These are phyloP conservation scores for Daphne laureola DNA, from an alignment of 441 rosid species.

Conservation along the genomic window DNA sequence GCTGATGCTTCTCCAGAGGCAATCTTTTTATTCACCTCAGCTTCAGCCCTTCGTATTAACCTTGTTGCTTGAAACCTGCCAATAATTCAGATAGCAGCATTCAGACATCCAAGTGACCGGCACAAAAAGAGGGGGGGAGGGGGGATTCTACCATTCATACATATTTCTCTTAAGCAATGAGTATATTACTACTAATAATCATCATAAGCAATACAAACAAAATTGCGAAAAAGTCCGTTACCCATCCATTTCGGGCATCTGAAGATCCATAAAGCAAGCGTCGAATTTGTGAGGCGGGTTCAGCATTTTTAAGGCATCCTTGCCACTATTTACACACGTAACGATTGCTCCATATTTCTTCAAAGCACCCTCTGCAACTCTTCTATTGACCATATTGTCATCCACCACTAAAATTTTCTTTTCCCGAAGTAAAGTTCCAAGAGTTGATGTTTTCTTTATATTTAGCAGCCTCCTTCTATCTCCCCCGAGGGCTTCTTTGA, in stretches of 20 bases:
- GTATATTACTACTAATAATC: too few relatives aligned
- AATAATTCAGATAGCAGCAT: conserved; percentile 5
- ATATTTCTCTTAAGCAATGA: too few relatives aligned
- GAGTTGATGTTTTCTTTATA: conserved; percentile 39
- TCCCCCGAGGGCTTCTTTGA: conserved; percentile 68
- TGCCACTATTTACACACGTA: conserved; percentile 82
- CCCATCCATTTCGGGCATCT: conserved; percentile 99
- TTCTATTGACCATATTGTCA: conserved; percentile 78
- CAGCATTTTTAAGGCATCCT: conserved; percentile 56
- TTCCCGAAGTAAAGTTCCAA: conserved; percentile 52
- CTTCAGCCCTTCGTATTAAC: conserved; percentile 56
- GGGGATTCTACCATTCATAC: too few relatives aligned
- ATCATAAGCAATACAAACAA: too few relatives aligned
- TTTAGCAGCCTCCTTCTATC: conserved; percentile 42
- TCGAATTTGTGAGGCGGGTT: conserved; percentile 77
- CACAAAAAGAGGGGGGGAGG: too few relatives aligned
- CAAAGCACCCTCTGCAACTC: conserved; percentile 92
- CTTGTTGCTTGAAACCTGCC: conserved; percentile 83
- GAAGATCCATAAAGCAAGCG: conserved; percentile 97
- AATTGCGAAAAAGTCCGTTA: conserved; percentile 19
- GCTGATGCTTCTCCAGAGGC: conserved; percentile 37
- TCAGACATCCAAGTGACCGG: conserved; percentile 1
- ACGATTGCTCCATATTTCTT: conserved; percentile 81
- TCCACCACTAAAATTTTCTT: conserved; percentile 85
- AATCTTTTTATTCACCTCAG: conserved; percentile 44